A percentile compares a stretch with the other conserved stretches of the same genome.
These are phyloP conservation scores for Amylocystis lapponica DNA, from an alignment of 768 basidiomycete species.

Conservation along the genomic window DNA sequence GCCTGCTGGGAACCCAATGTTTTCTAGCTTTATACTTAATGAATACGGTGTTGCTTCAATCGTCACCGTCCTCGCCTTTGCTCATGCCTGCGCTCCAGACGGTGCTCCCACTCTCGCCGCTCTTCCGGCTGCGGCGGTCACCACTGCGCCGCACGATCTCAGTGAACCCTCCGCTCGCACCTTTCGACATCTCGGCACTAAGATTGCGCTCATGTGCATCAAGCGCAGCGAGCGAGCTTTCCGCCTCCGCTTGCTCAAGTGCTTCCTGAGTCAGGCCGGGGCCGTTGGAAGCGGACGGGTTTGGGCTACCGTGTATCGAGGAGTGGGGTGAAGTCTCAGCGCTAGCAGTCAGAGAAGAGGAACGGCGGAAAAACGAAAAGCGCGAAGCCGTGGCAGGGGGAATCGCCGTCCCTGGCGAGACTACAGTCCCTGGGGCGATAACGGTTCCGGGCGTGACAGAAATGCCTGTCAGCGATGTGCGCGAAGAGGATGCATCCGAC, in stretches of 20 bases:
- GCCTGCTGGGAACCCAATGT: too few species aligned
- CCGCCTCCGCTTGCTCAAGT: slow-evolving; percentile 73
- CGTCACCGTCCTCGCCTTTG: slow-evolving; percentile 41
- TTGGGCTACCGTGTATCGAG: slow-evolving; percentile 15
- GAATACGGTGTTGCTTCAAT: too few species aligned
- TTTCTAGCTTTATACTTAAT: too few species aligned
- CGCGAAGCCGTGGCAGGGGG: slow-evolving; percentile 35
- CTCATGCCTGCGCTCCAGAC: slow-evolving; percentile 87
- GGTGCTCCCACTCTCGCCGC: slow-evolving; percentile 69
- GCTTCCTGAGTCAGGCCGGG: slow-evolving; percentile 64
- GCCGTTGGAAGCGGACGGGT: slow-evolving; percentile 12
- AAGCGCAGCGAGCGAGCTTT: slow-evolving; percentile 68
- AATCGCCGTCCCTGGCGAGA: slow-evolving; percentile 16
- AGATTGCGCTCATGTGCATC: slow-evolving; percentile 74
- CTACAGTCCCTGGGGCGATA: slow-evolving; percentile 18
- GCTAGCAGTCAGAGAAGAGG: slow-evolving; percentile 38
- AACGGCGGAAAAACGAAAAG: slow-evolving; percentile 67
- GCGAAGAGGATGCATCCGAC: background rate
- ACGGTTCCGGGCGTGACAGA: slow-evolving; percentile 4
- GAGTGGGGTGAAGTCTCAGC: slow-evolving; percentile 48
- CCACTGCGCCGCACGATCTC: slow-evolving; percentile 53
- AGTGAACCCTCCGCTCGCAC: slow-evolving; percentile 69
- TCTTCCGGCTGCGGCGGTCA: slow-evolving; percentile 49
- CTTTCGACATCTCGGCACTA: slow-evolving; percentile 72
- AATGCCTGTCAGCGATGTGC: background rate